Conservation (phyloP, 306 rosid species). For the Vigna radiata region DNA sequence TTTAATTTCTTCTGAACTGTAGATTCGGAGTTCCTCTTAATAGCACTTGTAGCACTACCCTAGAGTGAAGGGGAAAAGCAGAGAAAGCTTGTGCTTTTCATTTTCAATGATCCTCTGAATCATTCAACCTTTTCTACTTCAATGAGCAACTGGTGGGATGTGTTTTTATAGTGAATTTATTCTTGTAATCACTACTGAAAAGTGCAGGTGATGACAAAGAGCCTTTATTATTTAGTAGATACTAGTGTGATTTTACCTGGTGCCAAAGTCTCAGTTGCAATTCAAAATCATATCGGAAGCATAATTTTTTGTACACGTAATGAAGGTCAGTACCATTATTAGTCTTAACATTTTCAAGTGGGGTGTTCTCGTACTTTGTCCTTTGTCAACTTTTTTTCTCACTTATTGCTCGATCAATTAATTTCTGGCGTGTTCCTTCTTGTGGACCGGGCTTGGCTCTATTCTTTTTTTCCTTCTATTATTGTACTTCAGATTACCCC, state of each 20-base stretch:
- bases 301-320: conserved; percentile 70
- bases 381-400: conserved; percentile 10
- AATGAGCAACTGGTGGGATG: conserved; percentile 32
- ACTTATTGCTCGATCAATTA: conserved; percentile 29
- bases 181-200: conserved; percentile 37
- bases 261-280: conserved; percentile 94
- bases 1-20: conserved; percentile 17
- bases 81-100: conserved; percentile 31
- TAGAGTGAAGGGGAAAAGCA: not conserved
- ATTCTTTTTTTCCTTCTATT: conserved; percentile 1
- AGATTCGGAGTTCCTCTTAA: conserved; percentile 24
- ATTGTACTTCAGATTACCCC: conserved; percentile 75
- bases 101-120: conserved; percentile 21
- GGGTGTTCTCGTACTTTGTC: conserved; percentile 12
- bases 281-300: conserved; percentile 75
- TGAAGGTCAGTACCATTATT: conserved; percentile 63
- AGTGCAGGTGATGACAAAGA: conserved; percentile 91
- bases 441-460: conserved; percentile 33
- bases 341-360: conserved; percentile 25
- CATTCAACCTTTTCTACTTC: conserved; percentile 21
- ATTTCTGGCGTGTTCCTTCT: conserved; percentile 37
- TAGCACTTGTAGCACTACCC: conserved; percentile 8
- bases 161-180: not conserved
- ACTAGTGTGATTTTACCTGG: conserved; percentile 76
- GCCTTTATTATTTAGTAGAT: conserved; percentile 92